Percentiles rank a stretch among this genome's conserved stretches.
phyloP scores from a whole-genome alignment of 2,329 filamentous ascomycete genomes.

The Calonectria pauciramosa region DNA sequence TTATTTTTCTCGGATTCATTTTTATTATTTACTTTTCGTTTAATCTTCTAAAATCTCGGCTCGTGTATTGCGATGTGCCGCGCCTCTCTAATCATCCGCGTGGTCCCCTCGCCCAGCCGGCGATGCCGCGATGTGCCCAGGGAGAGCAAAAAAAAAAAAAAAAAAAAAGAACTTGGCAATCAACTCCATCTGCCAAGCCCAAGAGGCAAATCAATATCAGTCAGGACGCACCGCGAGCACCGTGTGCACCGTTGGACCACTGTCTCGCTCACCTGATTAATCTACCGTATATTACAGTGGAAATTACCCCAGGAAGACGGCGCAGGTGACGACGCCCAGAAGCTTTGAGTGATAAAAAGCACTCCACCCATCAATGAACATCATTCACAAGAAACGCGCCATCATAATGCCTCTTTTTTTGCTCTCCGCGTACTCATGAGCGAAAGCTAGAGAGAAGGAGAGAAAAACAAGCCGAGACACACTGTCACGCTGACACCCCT shows the following conservation, averaged over 20 bases:
- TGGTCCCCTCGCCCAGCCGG: neutral
- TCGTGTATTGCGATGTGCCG: neutral
- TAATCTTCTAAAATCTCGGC: neutral
- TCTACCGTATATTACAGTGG: neutral
- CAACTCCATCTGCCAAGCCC: conserved; percentile 1
- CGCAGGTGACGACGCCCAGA: neutral
- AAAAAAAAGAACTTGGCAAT: too few species aligned
- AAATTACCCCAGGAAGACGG: neutral
- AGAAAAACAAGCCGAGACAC: neutral
- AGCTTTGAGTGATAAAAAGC: neutral
- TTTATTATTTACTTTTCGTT: neutral
- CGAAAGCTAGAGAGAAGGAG: neutral
- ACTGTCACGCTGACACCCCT: neutral
- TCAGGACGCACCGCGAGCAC: neutral
- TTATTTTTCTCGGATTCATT: neutral
- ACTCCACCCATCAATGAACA: neutral
- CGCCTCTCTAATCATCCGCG: neutral
- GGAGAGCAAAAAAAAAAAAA: neutral
- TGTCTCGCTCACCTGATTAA: conserved; percentile 8
- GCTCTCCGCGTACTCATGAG: neutral
- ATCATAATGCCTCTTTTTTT: neutral
- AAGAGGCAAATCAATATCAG: conserved; percentile 2
- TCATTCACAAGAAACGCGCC: neutral
- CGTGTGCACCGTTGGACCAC: neutral
- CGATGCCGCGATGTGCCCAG: neutral